Conservation (phyloP, 1,284 basidiomycete species). For the Nidula niveotomentosa region DNA sequence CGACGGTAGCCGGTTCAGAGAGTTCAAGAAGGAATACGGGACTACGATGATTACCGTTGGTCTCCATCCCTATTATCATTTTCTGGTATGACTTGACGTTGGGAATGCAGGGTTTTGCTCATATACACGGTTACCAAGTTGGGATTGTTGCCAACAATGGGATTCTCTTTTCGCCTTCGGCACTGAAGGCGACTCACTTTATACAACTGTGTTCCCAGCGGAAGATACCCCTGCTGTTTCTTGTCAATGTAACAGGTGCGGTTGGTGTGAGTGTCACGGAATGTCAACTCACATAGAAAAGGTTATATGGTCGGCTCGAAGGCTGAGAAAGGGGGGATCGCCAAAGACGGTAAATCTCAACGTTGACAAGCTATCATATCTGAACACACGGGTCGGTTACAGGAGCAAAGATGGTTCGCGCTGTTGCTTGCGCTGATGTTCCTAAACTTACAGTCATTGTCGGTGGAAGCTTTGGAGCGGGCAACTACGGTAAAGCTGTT, state of each 20-base stretch:
- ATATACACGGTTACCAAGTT: constrained; percentile 86
- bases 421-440: constrained; percentile 92
- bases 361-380: too few species aligned
- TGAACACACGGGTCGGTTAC: too few species aligned
- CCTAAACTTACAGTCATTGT: constrained; percentile 94
- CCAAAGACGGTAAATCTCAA: constrained; percentile 75
- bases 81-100: too few species aligned
- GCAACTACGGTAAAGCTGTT: constrained; percentile 78
- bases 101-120: constrained; percentile 74
- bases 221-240: constrained; percentile 86
- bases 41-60: constrained; percentile 85
- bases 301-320: constrained; percentile 96
- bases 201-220: constrained; percentile 94
- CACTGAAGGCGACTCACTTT: constrained; percentile 93
- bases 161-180: constrained; percentile 91
- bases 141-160: constrained; percentile 95
- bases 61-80: constrained; percentile 9
- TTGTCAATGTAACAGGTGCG: constrained; percentile 88
- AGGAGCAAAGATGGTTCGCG: constrained; percentile 94
- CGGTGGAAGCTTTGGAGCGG: constrained; percentile 95
- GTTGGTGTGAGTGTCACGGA: constrained; percentile 3
- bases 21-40: constrained; percentile 96
- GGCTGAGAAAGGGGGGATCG: constrained; percentile 93
- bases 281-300: constrained; percentile 15
- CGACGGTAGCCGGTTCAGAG: constrained; percentile 89